Evolutionary conservation across 768 basidiomycete genomes (phyloP), one percentile per base, ranked within the genome.

Genomic region (Tulasnella sp.): DNA sequence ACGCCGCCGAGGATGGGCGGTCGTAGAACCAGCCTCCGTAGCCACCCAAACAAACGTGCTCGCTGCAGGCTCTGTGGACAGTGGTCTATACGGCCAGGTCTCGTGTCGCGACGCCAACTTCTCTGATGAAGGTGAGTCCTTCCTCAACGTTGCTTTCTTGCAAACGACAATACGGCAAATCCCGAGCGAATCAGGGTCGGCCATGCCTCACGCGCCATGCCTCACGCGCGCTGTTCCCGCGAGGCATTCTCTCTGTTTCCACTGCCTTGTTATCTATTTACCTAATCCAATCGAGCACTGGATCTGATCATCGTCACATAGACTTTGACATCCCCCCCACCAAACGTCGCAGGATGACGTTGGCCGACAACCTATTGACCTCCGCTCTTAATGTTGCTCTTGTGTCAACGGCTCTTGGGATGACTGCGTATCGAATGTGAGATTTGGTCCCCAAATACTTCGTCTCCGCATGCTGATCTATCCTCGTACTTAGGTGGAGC

Each of bases 381-480:
- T 86, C 87, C 30, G 88, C 89, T 58, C 74, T 91, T 72, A 87
- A 80, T 72, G 88, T 88, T 64, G 89, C 87, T 48, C 78, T 92
- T 61, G 86, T 92, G 62, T 86, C 88, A 60, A 84, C 86, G 21
- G 89, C 89, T 15, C 88, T 92, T 53, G 88, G 88, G 61, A 77
- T 90, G 63, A 88, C 88, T 47, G 86, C 89, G 43, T 92, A 89
- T 73, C 80, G 86, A 71, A 74, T 91, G 88, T 90, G 69, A 75
- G 86, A 32, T 1, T 13, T 29, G 3, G 19, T 51, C 38, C 19
- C 32, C 52, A 38, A 38, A 7, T 13, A 41, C 42, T 19, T 53
- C 9, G 52, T 4, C 13, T 23, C 29, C 23, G n/a, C 3, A n/a
- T 41, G 30, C 38, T 53, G 34, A 38, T 60, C 27, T 49, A 44